Base-by-base conservation (phyloP, 768 basidiomycete genomes). In the Leccinum truebloodii region DNA sequence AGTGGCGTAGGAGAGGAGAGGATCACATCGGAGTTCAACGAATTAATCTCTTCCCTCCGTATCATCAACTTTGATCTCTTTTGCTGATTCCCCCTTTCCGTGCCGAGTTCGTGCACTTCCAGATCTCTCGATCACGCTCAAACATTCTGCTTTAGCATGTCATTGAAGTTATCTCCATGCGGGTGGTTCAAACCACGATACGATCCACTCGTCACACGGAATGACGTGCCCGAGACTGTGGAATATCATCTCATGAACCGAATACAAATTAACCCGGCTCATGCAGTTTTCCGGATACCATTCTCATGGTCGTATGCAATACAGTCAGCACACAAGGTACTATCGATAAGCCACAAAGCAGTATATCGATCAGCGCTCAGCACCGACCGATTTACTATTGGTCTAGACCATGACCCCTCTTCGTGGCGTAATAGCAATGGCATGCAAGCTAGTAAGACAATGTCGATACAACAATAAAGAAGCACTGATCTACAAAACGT, bases 21-120 rank as follows among this genome's bases (percentile, higher is more conserved):
- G 26, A 70, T 61, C 39, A 70, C 74, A 59, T 70, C 71, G 59
- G 82, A 84, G 56, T 92, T 92, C 62, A 70, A 81, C 16, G 62
- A 71, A 2, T 80, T 90, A 14, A 81, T 83, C 30, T 73, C 74
- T 61, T 85, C 89, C 49, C 76, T 97, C 53, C 75, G 72, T 56
- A 88, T 96, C 63, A 67, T 81, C 35, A 84, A 95, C 71, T 90
- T 83, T 69, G 78, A 69, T 18, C 78, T 96, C 53, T 95, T 96
- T 73, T 85, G 76, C 53, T 89, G 66, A 82, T 26, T 39, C 22
- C 13, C 49, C 41, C 44, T 18, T 30, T 37, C 34, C 44, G 39
- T 55, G 13, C 20, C 22, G n/a, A 48, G n/a, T n/a, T n/a, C 6
- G 41, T 39, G 18, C 37, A 48, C 22, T 41, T 50, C 55, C 35